Evolutionary conservation across 768 basidiomycete genomes (phyloP).

Genomic region (Thelephora ganbajun): DNA sequence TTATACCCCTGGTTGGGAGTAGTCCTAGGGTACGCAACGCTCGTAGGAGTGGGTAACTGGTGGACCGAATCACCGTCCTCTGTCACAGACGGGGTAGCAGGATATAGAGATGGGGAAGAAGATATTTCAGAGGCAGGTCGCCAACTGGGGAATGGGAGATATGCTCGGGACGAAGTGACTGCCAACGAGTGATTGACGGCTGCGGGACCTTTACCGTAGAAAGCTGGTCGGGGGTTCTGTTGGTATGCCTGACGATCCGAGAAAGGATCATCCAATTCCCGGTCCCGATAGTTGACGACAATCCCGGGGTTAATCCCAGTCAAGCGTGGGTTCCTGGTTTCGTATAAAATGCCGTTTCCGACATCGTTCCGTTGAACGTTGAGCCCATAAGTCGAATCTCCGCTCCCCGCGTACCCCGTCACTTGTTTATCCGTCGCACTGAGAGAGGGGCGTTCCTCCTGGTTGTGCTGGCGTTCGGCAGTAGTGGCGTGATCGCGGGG

Average conservation of each 20-base stretch:
- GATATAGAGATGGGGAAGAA: neutral
- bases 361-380: no score
- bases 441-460: neutral
- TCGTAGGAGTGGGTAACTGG: neutral
- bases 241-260: neutral
- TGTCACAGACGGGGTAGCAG: neutral
- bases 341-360: no score
- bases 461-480: no score
- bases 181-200: neutral
- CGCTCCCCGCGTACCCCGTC: no score
- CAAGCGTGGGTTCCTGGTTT: no score
- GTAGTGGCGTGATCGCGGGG: no score
- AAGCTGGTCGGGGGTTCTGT: neutral
- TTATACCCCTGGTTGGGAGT: neutral
- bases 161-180: neutral
- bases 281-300: neutral
- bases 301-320: neutral
- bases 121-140: neutral
- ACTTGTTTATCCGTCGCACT: no score
- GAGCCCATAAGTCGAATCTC: no score
- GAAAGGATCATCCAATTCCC: neutral
- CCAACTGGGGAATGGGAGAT: neutral
- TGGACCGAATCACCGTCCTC: neutral
- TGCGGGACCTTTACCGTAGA: neutral
- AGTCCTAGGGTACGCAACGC: neutral